Evolutionary conservation across 305 asterid species (phyloP).

Genomic region (Solanum aculeatissimum): DNA sequence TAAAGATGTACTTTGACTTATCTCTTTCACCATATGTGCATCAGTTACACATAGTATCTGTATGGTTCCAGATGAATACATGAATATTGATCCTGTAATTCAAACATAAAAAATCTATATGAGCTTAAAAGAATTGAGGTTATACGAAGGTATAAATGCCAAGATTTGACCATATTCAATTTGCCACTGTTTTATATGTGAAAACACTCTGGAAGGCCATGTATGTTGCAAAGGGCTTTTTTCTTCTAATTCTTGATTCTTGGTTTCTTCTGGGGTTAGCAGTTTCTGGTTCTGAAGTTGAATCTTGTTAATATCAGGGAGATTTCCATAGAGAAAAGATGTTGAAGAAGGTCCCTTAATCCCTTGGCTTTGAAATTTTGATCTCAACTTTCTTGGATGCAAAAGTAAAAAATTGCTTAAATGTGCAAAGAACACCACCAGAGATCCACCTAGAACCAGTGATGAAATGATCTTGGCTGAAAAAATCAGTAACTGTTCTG

Average conservation of each 20-base stretch:
- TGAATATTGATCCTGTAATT: conserved; percentile 39
- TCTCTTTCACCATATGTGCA: conserved; percentile 42
- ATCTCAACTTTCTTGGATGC: conserved; percentile 31
- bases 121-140: neutral
- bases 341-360: conserved; percentile 42
- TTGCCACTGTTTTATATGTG: conserved; percentile 48
- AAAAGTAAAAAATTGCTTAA: conserved; percentile 7
- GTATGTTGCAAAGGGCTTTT: conserved; percentile 13
- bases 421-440: conserved; percentile 9
- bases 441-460: conserved; percentile 10
- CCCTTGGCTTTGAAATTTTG: conserved; percentile 42
- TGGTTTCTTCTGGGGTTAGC: neutral
- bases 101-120: neutral
- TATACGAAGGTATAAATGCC: neutral
- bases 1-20: conserved; percentile 35
- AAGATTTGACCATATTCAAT: conserved; percentile 30
- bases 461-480: conserved; percentile 9
- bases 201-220: conserved; percentile 39
- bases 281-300: conserved; percentile 3
- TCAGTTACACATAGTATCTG: conserved; percentile 42
- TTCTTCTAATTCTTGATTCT: neutral
- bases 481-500: neutral
- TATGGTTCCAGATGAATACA: conserved; percentile 54
- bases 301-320: conserved; percentile 39
- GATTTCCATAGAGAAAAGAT: conserved; percentile 40